A percentile compares a stretch with the other conserved stretches of the same genome.
Conservation (phyloP, 1,139 yeast genomes). For the Yamadazyma kanchanaburiensis region DNA sequence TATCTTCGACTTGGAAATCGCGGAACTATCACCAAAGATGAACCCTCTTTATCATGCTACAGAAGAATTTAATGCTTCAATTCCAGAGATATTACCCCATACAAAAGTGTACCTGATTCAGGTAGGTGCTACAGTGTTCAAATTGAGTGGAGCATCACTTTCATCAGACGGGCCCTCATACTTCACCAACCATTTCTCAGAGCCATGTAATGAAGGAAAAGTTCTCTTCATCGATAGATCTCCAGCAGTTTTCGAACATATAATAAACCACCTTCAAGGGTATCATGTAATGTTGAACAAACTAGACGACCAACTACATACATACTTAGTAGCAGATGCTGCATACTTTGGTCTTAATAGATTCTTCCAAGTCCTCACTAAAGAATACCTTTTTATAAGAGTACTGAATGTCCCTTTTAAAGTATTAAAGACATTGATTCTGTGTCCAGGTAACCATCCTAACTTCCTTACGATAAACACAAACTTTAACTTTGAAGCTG, state of each 20-base stretch:
- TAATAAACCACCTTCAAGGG: conserved; percentile 74
- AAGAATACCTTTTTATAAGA: conserved; percentile 52
- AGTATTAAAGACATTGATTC: conserved; percentile 37
- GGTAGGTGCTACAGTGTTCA: conserved; percentile 62
- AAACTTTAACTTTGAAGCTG: conserved; percentile 49
- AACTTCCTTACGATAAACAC: conserved; percentile 70
- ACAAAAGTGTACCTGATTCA: conserved; percentile 69
- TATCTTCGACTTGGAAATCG: no score
- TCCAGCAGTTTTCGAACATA: conserved; percentile 64
- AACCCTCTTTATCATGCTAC: conserved; percentile 4
- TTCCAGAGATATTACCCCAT: conserved; percentile 58
- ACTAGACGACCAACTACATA: conserved; percentile 52
- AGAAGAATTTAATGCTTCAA: conserved; percentile 39
- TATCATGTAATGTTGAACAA: conserved; percentile 55
- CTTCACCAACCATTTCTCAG: conserved; percentile 48
- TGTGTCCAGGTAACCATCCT: conserved; percentile 64
- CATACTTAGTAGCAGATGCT: conserved; percentile 69
- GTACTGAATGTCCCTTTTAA: conserved; percentile 63
- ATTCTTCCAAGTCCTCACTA: conserved; percentile 46
- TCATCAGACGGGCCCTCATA: conserved; percentile 76
- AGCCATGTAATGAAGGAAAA: conserved; percentile 35
- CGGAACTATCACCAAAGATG: no score
- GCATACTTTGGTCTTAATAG: conserved; percentile 64
- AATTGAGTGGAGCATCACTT: conserved; percentile 75
- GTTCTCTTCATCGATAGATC: conserved; percentile 73